These are phyloP conservation scores for Russula dissimulans DNA, from an alignment of 768 basidiomycete species.

Conservation along the genomic window DNA sequence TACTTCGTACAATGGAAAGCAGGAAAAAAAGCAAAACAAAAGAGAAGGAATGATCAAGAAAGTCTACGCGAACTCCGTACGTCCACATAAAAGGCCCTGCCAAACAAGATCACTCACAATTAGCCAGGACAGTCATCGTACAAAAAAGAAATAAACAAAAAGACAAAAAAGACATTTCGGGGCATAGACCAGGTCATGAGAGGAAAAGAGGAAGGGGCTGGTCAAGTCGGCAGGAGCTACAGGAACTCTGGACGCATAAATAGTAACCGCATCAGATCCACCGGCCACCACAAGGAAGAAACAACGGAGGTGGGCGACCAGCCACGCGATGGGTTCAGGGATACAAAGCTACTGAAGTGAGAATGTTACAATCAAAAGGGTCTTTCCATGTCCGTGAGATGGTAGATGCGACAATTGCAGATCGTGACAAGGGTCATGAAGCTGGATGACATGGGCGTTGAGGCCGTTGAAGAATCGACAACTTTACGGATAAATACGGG, in stretches of 20 bases:
- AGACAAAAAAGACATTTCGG: background rate
- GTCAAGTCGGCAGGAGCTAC: conserved; percentile 13
- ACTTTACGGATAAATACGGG: conserved; percentile 16
- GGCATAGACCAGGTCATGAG: conserved; percentile 6
- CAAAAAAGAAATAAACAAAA: conserved; percentile 9
- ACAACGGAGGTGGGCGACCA: conserved; percentile 3
- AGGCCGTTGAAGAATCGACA: conserved; percentile 7
- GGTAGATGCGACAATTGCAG: conserved; percentile 22
- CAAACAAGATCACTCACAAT: conserved; percentile 1
- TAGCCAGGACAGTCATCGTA: conserved; percentile 10
- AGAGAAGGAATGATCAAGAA: background rate
- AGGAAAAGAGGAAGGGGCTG: background rate
- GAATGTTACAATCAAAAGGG: conserved; percentile 18
- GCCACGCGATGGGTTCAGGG: conserved; percentile 3
- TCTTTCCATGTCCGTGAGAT: conserved; percentile 19
- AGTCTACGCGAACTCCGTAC: conserved; percentile 4
- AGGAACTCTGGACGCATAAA: conserved; percentile 13
- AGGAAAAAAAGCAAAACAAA: background rate
- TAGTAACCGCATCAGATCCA: conserved; percentile 5
- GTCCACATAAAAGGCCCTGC: conserved; percentile 1
- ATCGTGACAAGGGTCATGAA: conserved; percentile 18
- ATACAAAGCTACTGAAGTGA: conserved; percentile 14
- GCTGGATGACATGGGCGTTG: conserved; percentile 12
- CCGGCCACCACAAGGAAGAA: background rate
- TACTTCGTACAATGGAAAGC: conserved; percentile 12